A percentile compares a stretch with the other conserved stretches of the same genome.
phyloP scores from a whole-genome alignment of 2,329 filamentous ascomycete genomes.

The Nothomitra cinnamomea region DNA sequence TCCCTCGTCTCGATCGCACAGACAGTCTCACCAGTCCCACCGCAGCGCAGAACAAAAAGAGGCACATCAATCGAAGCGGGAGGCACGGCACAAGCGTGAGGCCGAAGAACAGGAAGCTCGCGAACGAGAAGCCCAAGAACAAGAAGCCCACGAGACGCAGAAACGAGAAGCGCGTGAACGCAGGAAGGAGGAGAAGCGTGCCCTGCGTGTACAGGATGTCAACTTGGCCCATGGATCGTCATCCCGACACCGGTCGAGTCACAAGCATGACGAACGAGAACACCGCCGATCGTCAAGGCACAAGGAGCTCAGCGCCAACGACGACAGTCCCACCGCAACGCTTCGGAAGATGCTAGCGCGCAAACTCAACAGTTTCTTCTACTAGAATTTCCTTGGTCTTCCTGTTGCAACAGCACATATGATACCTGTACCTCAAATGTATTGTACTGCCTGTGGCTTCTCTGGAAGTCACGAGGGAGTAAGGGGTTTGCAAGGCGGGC shows the following conservation, averaged over 20 bases:
- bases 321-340: not conserved
- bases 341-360: not conserved
- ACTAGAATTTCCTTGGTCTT: not conserved
- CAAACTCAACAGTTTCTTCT: not conserved
- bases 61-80: not conserved
- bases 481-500: no score
- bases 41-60: not conserved
- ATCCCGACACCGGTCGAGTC: not conserved
- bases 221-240: no score
- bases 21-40: not conserved
- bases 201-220: no score
- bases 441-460: no score
- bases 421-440: no score
- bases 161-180: no score
- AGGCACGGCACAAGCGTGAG: not conserved
- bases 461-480: no score
- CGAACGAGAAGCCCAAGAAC: not conserved
- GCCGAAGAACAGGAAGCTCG: not conserved
- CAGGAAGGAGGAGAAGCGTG: no score
- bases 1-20: not conserved
- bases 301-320: not conserved
- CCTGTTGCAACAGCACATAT: not conserved
- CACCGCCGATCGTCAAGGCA: not conserved
- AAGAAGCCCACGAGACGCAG: not conserved
- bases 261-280: not conserved